Evolutionary conservation across 331 rosid genomes (phyloP), one percentile per base, ranked within the genome.

Genomic region (Rhamnella rubrinervis): DNA sequence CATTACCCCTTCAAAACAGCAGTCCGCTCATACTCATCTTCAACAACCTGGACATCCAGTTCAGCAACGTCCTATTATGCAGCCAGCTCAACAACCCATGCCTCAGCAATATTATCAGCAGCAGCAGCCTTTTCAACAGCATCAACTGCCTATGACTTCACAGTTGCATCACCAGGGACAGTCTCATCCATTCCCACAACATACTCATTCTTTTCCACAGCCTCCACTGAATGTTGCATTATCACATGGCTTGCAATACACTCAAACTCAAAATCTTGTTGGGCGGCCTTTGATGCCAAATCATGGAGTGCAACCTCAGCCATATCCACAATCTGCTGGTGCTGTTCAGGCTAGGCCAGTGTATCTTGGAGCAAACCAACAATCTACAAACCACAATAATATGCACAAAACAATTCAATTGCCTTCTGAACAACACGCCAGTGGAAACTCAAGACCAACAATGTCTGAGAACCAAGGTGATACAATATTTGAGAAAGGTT

Each of bases 41-140:
- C 99, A 85, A 65, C 96, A 81, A 59, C 72, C 91, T 78, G 86
- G 85, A 39, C 96, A 71, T 11, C 35, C 81, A 66, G 66, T 73
- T 65, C 81, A 73, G 71, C 91, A 83, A 63, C 92, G 77, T 26
- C 89, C 97, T 59, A 59, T 55, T 65, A 41, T 83, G 84, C 96
- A 78, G 75, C 79, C 81, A 9, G 83, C 49, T 73, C 95, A 84
- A 62, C 96, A 84, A 63, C 77, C 65, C 11, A 65, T 78, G 76
- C 82, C 82, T 53, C 97, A 85, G 59, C 97, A 88, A 68, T 59
- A 75, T 72, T 59, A 47, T 31, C 82, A 72, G 59, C 81, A 75
- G 51, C 81, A 72, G 71, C 49, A 44, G 49, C 73, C 95, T 37
- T 80, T 63, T 71, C 59, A 74, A 35, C 84, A 72, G 53, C 81